A percentile compares a stretch with the other conserved stretches of the same genome.
These are phyloP conservation scores for Tuctoria greenei DNA, from an alignment of 176 grass and related monocot genomes.

Conservation along the genomic window DNA sequence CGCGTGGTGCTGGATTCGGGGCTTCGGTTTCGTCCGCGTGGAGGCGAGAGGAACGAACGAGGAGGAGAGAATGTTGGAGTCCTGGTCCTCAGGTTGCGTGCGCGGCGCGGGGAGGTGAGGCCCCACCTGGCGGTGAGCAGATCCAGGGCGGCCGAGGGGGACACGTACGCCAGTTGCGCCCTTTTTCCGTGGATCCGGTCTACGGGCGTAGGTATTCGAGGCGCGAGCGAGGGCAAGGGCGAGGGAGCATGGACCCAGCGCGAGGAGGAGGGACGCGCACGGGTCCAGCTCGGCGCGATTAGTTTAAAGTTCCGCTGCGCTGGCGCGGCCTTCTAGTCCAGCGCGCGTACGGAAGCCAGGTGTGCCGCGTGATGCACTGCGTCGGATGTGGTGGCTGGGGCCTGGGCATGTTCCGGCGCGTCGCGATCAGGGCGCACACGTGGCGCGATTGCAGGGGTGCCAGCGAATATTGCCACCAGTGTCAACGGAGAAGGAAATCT, in stretches of 20 bases:
- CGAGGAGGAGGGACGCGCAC: neutral
- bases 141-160: neutral
- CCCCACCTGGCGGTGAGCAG: slow-evolving; percentile 14
- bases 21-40: slow-evolving; percentile 45
- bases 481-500: neutral
- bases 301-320: slow-evolving; percentile 22
- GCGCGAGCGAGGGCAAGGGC: rapidly evolving
- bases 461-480: neutral
- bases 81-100: slow-evolving; percentile 18
- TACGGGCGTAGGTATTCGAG: neutral
- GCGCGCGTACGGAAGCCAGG: neutral
- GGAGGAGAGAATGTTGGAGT: slow-evolving; percentile 46
- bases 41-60: neutral
- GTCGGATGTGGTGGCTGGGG: neutral
- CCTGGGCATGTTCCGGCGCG: neutral
- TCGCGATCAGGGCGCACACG: neutral
- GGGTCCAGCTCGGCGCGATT: slow-evolving; percentile 41
- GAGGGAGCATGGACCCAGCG: slow-evolving; percentile 23
- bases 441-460: neutral
- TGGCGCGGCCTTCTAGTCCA: neutral
- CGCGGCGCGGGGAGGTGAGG: neutral
- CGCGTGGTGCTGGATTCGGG: neutral
- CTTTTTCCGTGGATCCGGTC: slow-evolving; percentile 2
- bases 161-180: neutral
- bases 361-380: neutral